These are phyloP conservation scores for Geotrichum bryndzae DNA, from an alignment of 1,139 yeast species.

Conservation along the genomic window DNA sequence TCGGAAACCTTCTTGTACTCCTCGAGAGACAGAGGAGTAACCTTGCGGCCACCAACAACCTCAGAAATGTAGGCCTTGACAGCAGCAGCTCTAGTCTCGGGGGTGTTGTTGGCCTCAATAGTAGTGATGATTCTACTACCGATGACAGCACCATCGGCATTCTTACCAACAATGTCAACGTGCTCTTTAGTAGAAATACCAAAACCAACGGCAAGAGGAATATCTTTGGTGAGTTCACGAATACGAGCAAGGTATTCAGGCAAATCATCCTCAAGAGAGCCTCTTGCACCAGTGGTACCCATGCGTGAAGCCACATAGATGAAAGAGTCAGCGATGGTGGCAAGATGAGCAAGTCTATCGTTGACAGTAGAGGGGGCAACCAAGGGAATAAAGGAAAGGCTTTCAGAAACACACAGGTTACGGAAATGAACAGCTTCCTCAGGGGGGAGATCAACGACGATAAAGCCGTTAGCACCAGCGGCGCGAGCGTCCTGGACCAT, in stretches of 20 bases:
- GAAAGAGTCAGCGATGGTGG: conserved; percentile 87
- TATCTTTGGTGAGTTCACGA: conserved; percentile 61
- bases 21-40: conserved; percentile 17
- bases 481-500: conserved; percentile 68
- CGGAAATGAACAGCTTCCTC: conserved; percentile 92
- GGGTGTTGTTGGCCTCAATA: conserved; percentile 47
- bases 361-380: conserved; percentile 96
- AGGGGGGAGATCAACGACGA: conserved; percentile 94
- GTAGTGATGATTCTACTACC: conserved; percentile 79
- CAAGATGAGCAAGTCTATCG: conserved; percentile 70
- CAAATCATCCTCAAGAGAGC: conserved; percentile 57
- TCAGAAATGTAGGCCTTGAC: conserved; percentile 64
- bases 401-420: conserved; percentile 57
- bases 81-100: conserved; percentile 49
- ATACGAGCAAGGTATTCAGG: conserved; percentile 69
- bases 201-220: conserved; percentile 93
- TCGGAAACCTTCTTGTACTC: conserved; percentile 30
- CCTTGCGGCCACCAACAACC: conserved; percentile 59
- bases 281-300: conserved; percentile 94
- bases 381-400: conserved; percentile 80
- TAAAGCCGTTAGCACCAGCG: conserved; percentile 94
- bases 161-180: conserved; percentile 66
- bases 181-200: conserved; percentile 95
- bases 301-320: conserved; percentile 92
- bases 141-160: conserved; percentile 89